Evolutionary conservation across 371 early-diverging fungal genomes (phyloP), one percentile per base, ranked within the genome.

Genomic region (Nematocida sp.): DNA sequence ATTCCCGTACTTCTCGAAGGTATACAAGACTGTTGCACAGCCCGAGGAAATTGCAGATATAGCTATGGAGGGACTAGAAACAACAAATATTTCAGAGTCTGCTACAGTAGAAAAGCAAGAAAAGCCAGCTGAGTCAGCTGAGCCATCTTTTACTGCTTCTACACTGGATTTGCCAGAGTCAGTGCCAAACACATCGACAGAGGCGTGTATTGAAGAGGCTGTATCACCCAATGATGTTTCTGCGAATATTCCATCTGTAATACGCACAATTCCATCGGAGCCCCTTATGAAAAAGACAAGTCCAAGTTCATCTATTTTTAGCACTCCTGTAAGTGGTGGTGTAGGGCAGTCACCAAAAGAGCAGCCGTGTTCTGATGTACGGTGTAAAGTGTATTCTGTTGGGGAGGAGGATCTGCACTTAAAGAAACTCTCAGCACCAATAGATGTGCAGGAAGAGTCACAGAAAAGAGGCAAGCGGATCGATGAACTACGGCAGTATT

Each of bases 311-410:
- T 18, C 52, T 50, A 18, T 18, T 18, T 50, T 18, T 13, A 50
- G 52, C 18, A 18, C 52, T 13, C 9, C 52, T 13, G 13, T 50
- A 1, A 50, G 13, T 18, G 52, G 11, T 11, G 39, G 72, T 7
- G 39, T 57, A 61, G 72, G 72, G 18, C 23, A n/a, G 15, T 13
- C 18, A 18, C 46, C 72, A 18, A 72, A 58, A 25, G 72, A 58
- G 39, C 6, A 13, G 18, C 15, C 40, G 11, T 69, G 70, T 52
- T 69, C 70, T 44, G 70, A 69, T 6, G 3, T 13, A 1, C 6
- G 72, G 20, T 72, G 72, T 44, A 44, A 33, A 13, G 52, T 47
- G 25, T 27, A 50, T 25, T n/a, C 11, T 6, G 39, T 52, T 40
- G 18, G 9, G 18, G 42, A 42, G 23, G 64, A 64, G 15, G 64